Evolutionary conservation across 129 eudicot species (phyloP), one percentile per base, ranked within the genome.

Genomic region (Saposhnikovia divaricata): DNA sequence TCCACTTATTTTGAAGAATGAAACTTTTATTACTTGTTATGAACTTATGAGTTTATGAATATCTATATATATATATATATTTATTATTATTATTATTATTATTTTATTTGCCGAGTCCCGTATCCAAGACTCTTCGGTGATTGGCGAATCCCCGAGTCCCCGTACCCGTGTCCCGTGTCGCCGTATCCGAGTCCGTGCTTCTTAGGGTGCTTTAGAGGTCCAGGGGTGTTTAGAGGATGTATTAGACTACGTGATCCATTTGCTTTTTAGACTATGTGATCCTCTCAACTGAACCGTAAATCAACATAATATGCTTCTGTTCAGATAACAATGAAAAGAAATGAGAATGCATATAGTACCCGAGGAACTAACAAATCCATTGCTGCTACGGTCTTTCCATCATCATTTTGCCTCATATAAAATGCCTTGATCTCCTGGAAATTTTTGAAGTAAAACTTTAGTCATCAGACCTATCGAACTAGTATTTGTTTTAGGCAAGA

Each of bases 361-460:
- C 93, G 92, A 40, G 99, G 99, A 86, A 96, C 99, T 85, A 96
- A 84, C 89, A 96, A 73, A 84, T 92, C 99, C 99, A 96, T 96
- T 63, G 99, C 97, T 77, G 99, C 97, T 81, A 96, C 99, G 65
- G 99, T 96, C 83, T 90, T 90, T 12, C 95, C 97, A 83, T 96
- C 99, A 82, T 92, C 99, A 86, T 96, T 96, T 87, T 82, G 81
- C 44, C 98, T 90, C 99, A 96, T 92, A 86, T 96, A 96, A 80
- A 96, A 96, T 15, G 99, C 98, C 88, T 96, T 96, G 83, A 96
- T 92, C 73, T 89, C 97, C 99, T 96, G 91, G 66, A 83, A 51
- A n/a, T 81, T 82, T 74, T 69, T 11, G 14, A 44, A 3, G 25
- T 46, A 28, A 73, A 40, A 38, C 27, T n/a, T 31, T 23, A 61